Base-by-base conservation (phyloP, 2,329 filamentous ascomycete genomes). In the Scedosporium apiospermum region DNA sequence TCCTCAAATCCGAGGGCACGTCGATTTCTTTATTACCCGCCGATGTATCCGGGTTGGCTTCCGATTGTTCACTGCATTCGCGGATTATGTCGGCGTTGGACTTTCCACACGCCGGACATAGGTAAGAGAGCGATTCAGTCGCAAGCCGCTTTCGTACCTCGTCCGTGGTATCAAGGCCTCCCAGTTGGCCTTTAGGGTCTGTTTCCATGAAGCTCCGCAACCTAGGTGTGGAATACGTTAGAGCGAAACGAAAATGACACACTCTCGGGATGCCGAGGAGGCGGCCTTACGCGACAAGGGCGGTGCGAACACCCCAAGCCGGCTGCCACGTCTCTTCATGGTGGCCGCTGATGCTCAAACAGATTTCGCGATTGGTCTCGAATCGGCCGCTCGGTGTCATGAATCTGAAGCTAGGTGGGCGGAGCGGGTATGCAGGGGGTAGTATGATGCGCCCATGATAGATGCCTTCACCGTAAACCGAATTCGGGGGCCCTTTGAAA, bases 321-420 rank as follows among this genome's bases (percentile, higher is more conserved):
- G 95, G 95, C 81, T 97, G 93, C 95, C 95, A 99, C 16, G 91
- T 96, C 78, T 98, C 95, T 74, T 98, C 95, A 76, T 99, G 95
- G 75, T 97, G 93, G 2, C 93, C 93, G 61, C 86, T 90, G 70
- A 98, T 99, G 69, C 86, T 91, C 16, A 99, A 85, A 72, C 95
- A 99, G 68, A 99, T 98, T 78, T 98, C 93, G 67, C 95, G 87
- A 73, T 99, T 99, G 62, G 92, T 88, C 75, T 98, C 95, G 76
- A 99, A 99, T 65, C 95, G 86, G 61, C 93, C 95, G 27, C 87
- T 90, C 0, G 95, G 92, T 0, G 95, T 98, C 6, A 91, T 82
- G 79, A 99, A 98, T 69, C 95, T 91, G 80, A 99, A 98, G n/a
- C 87, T 89, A 0, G 95, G 95, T 1, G 95, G 95, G 1, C 93